Conservation (phyloP, 2,329 filamentous ascomycete genomes). For the Sclerotinia subarctica region DNA sequence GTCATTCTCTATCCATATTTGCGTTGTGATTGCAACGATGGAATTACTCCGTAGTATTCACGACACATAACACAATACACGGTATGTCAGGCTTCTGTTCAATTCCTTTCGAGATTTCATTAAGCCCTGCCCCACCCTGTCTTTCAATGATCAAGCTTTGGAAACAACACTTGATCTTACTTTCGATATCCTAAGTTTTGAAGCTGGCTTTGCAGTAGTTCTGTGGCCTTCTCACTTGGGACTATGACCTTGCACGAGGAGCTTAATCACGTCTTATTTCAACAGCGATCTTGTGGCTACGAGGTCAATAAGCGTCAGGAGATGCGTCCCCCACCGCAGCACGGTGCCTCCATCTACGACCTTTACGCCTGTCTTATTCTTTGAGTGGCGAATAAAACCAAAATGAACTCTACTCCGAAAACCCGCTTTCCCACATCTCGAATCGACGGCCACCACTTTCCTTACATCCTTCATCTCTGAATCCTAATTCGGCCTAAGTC, state of each 20-base stretch:
- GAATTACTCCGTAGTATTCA: background rate
- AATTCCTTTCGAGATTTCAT: background rate
- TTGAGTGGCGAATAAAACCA: background rate
- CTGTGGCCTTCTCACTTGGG: background rate
- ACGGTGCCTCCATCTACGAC: background rate
- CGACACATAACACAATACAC: background rate
- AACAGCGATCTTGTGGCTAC: background rate
- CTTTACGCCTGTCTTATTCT: background rate
- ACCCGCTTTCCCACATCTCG: background rate
- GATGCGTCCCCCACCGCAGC: background rate
- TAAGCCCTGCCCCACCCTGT: background rate
- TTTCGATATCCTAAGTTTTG: background rate
- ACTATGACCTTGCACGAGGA: background rate
- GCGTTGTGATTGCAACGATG: background rate
- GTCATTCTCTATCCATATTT: background rate
- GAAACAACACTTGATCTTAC: background rate
- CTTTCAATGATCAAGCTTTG: background rate
- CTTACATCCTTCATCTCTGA: background rate
- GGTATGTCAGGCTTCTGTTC: background rate
- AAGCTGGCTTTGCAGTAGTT: background rate
- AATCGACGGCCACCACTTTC: background rate
- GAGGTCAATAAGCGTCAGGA: background rate
- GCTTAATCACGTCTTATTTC: background rate
- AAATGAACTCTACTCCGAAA: background rate
- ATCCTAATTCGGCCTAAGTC: too few relatives aligned